A percentile compares a stretch with the other conserved stretches of the same genome.
Conservation (phyloP, 208 protist species). For the Dictyostelium gargantuum region DNA sequence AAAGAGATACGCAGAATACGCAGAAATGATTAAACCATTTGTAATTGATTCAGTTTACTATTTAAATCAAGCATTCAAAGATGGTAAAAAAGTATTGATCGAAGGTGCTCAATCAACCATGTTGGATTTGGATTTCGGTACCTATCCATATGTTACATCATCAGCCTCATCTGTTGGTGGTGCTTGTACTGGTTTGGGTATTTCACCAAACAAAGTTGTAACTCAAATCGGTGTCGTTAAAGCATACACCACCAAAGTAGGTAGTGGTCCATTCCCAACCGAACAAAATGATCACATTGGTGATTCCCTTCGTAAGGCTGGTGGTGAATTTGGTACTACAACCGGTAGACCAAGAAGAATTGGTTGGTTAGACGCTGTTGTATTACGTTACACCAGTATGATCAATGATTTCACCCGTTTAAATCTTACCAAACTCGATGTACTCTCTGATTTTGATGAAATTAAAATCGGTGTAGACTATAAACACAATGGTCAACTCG, state of each 20-base stretch:
- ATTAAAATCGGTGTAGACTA: slow-evolving; percentile 80
- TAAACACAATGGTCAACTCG: slow-evolving; percentile 67
- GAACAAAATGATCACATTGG: slow-evolving; percentile 69
- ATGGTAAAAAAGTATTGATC: slow-evolving; percentile 69
- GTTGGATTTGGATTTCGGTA: slow-evolving; percentile 89
- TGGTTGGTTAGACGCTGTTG: slow-evolving; percentile 86
- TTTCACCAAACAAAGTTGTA: slow-evolving; percentile 81
- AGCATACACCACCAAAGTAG: slow-evolving; percentile 88
- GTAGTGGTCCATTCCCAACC: slow-evolving; percentile 81
- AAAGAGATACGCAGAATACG: slow-evolving; percentile 71
- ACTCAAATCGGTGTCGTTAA: slow-evolving; percentile 86
- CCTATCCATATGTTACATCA: slow-evolving; percentile 89
- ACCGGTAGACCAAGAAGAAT: slow-evolving; percentile 85
- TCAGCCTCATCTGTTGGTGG: slow-evolving; percentile 79
- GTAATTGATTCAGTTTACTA: slow-evolving; percentile 80
- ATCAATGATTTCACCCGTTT: slow-evolving; percentile 83
- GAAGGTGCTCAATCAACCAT: slow-evolving; percentile 86
- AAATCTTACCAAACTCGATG: slow-evolving; percentile 85
- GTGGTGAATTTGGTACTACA: slow-evolving; percentile 87
- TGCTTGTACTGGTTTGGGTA: slow-evolving; percentile 78
- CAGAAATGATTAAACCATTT: slow-evolving; percentile 48
- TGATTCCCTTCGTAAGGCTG: slow-evolving; percentile 63
- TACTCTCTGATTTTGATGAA: slow-evolving; percentile 73
- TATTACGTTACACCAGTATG: slow-evolving; percentile 78
- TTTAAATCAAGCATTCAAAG: slow-evolving; percentile 70